These are phyloP conservation scores for Aspergillus conjunctus DNA, from an alignment of 495 filamentous ascomycete genomes.

Conservation along the genomic window DNA sequence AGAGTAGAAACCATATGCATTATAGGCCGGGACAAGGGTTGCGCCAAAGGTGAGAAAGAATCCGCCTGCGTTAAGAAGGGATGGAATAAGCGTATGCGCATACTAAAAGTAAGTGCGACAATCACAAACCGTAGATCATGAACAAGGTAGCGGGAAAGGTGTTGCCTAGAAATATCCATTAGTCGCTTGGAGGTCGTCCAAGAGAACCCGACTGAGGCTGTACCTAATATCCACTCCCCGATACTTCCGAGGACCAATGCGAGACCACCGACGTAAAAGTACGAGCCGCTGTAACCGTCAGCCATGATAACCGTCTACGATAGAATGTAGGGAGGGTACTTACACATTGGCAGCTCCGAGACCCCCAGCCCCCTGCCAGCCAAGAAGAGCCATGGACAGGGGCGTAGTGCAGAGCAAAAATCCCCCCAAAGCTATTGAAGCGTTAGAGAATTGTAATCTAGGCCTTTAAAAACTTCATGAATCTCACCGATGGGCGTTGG, in stretches of 20 bases:
- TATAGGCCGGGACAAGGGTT: background rate
- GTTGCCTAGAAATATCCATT: background rate
- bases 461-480: background rate
- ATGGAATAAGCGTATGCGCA: background rate
- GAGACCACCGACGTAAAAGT: background rate
- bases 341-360: background rate
- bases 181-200: background rate
- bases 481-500: background rate
- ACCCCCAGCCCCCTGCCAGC: background rate
- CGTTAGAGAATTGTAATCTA: background rate
- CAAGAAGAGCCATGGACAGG: background rate
- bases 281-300: background rate
- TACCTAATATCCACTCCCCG: background rate
- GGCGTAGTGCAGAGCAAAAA: background rate
- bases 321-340: background rate
- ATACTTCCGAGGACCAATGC: background rate
- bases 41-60: background rate
- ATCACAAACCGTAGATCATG: background rate
- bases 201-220: background rate
- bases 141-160: background rate
- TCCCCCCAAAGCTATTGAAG: background rate
- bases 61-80: background rate
- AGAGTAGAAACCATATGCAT: background rate
- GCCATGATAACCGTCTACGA: background rate
- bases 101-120: background rate